Base-by-base conservation (phyloP, 345 rosid genomes). In the Eucalyptus regnans region DNA sequence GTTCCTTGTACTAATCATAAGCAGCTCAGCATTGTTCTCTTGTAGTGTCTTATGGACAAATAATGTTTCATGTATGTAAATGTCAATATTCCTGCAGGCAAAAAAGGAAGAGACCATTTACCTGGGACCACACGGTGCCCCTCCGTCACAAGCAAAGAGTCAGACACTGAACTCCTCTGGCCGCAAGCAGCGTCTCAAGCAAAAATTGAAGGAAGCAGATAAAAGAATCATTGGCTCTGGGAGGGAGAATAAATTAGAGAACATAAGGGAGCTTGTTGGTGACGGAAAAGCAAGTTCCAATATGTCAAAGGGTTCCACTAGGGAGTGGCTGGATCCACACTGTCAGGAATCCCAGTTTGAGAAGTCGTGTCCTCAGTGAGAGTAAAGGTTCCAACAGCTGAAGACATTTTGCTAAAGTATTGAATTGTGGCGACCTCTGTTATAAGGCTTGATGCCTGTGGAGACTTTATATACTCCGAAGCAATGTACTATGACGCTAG, bases 281-380 rank as follows among this genome's bases (percentile, higher is more conserved):
- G 89, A 87, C 4, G 94, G 93, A 50, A 95, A 87, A 92, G 90
- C 86, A 62, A 85, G 88, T 88, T 56, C 91, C 86, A 93, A 91
- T 90, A 84, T 91, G 95, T 41, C 92, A 51, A 95, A 93, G 94
- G 93, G 93, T 88, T 91, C 96, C 86, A 49, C 93, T 20, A 93
- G 95, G 91, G 99, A 96, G 71, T 97, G 99, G 99, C 95, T 96
- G 86, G 99, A 96, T 85, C 97, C 98, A 17, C 99, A 97, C 93
- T 97, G 99, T 91, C 94, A 96, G 86, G 99, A 96, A 84, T 95
- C 97, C 6, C 95, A 95, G 92, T 94, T 96, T 87, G 98, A 97
- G 93, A 97, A 94, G 92, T 44, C 92, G 93, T 86, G 88, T 86
- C 90, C 93, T 88, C 93, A 91, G 86, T 96, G 90, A 95, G 50